Base-by-base conservation (phyloP, 164 flowering plant genomes). In the Piper longum region DNA sequence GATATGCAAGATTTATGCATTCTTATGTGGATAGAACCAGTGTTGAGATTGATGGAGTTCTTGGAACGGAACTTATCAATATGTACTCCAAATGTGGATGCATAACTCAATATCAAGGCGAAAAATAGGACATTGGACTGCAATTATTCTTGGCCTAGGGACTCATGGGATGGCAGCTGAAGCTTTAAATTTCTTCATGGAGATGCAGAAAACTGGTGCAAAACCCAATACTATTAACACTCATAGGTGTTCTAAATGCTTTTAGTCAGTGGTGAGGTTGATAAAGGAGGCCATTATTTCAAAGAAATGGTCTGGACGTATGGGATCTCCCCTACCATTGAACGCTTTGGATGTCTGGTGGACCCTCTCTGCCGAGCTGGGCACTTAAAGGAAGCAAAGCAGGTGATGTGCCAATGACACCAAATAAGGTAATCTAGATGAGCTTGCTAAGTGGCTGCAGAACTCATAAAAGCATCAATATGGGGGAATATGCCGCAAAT, bases 1-100 rank as follows among this genome's bases (percentile, higher is more conserved):
- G 67, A 71, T 74, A 74, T 75, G 79, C 16, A 74, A 67, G 61
- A 67, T 69, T 74, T 60, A 57, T 72, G 14, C 77, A 78, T 66
- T 74, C 71, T 16, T 71, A 64, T 54, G 69, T 78, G 39, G 66
- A 43, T 42, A 68, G 72, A 48, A 72, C 57, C 51, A 59, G 51
- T 7, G 72, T 78, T 55, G 69, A 64, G 36, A 45, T 76, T 7
- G 74, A 76, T 68, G 43, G 74, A 63, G 70, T 69, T 55, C 78
- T 78, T 56, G 76, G 76, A 54, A 78, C 81, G 12, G 68, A 62
- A 5, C 67, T 63, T 5, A 63, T 67, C 36, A 70, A 71, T 43
- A 71, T 66, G 73, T 71, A 71, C 14, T 62, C 70, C 3, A 71
- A 71, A 43, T 66, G 73, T 54, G 70, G 70, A 56, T 54, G 66